Evolutionary conservation across 768 basidiomycete genomes (phyloP), one percentile per base, ranked within the genome.

Genomic region (Boletus edulis): DNA sequence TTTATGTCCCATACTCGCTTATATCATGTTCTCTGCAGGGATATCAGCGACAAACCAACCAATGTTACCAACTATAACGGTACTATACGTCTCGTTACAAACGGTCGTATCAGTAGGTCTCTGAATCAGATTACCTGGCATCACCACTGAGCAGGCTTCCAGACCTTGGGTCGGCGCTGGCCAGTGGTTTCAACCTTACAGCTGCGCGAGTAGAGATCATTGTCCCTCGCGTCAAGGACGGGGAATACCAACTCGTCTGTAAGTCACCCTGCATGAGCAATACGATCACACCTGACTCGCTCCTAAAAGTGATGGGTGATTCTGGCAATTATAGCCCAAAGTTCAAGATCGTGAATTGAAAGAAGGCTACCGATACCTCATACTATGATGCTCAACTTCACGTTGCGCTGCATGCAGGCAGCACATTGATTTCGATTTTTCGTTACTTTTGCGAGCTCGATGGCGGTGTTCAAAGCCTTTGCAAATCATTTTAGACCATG

Each of bases 231-330:
- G 67, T 77, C 15, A 5, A 46, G 0, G 35, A 63, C 20, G 72
- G 68, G 12, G 47, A 67, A 10, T 77, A 78, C 56, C 57, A 66
- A 18, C 10, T 77, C 39, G 67, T 72, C 51, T 59, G 71, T 68
- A 60, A 65, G 66, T 61, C 18, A 17, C 39, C 11, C 27, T 32
- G 24, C 40, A 14, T n/a, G n/a, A 48, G 12, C n/a, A 40, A 14
- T 17, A 20, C 17, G 18, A 39, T 24, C 18, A 13, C 15, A 27
- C 12, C 56, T 64, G 48, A 62, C 31, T 47, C n/a, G 6, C 38
- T 22, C 38, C 38, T 22, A 4, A 5, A 50, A 76, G 73, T 74
- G 20, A 62, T 72, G 35, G 72, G 69, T 24, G 68, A 72, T 42
- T 72, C 72, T 39, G 73, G 67, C n/a, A 59, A 72, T 44, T 44